Percentiles rank a stretch among this genome's conserved stretches.
These are phyloP conservation scores for Lichtheimia corymbifera DNA, from an alignment of 371 early-diverging fungal genomes.

Conservation along the genomic window DNA sequence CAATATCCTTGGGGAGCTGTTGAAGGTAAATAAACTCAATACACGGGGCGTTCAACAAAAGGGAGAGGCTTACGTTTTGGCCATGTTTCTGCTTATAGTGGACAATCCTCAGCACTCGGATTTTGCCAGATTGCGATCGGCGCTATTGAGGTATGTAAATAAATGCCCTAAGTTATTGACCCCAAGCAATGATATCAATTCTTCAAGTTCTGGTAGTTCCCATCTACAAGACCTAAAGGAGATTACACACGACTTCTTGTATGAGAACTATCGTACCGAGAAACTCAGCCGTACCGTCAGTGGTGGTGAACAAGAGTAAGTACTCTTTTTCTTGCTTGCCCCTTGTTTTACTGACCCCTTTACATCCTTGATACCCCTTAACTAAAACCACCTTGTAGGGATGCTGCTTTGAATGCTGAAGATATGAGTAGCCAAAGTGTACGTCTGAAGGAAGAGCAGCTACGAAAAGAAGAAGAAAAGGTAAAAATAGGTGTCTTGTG, in stretches of 20 bases:
- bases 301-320: constrained; percentile 33
- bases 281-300: constrained; percentile 76
- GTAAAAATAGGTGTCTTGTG: constrained; percentile 11
- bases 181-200: constrained; percentile 6
- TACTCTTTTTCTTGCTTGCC: not conserved
- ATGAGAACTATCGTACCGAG: constrained; percentile 91
- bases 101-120: constrained; percentile 93
- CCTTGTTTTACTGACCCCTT: not conserved
- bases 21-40: constrained; percentile 52
- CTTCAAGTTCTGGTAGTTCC: constrained; percentile 53
- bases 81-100: constrained; percentile 31
- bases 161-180: not conserved
- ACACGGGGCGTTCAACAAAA: not conserved
- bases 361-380: not conserved
- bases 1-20: constrained; percentile 99
- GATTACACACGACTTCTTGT: constrained; percentile 80
- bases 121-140: constrained; percentile 93
- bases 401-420: constrained; percentile 46
- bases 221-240: constrained; percentile 94
- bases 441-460: constrained; percentile 60
- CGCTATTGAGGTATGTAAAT: constrained; percentile 70
- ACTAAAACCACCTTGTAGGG: constrained; percentile 14
- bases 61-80: constrained; percentile 60
- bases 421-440: constrained; percentile 53
- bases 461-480: constrained; percentile 63